These are phyloP conservation scores for Stentor coeruleus DNA, from an alignment of 73 alveolate species.

Conservation along the genomic window DNA sequence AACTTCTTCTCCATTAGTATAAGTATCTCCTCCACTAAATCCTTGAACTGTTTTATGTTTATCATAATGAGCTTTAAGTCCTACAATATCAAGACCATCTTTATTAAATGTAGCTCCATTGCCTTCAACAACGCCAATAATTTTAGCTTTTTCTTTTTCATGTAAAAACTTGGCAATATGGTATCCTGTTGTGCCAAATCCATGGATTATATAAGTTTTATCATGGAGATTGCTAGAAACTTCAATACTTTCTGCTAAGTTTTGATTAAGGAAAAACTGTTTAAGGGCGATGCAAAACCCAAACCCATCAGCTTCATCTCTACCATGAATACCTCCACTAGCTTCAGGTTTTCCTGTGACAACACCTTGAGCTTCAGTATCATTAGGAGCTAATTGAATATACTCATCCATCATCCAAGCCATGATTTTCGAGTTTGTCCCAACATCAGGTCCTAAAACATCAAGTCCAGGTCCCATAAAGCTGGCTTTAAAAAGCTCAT, in stretches of 20 bases:
- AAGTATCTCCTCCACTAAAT: constrained; percentile 60
- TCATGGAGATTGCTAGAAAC: constrained; percentile 28
- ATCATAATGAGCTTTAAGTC: constrained; percentile 44
- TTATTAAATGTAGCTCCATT: constrained; percentile 35
- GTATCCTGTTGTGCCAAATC: constrained; percentile 49
- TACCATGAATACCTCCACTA: constrained; percentile 58
- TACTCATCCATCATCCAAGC: constrained; percentile 66
- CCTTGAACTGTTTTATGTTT: constrained; percentile 74
- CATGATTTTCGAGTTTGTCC: constrained; percentile 49
- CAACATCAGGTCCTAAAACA: constrained; percentile 65
- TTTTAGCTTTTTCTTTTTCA: constrained; percentile 36
- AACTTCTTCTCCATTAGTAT: constrained; percentile 55
- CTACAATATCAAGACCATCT: constrained; percentile 43
- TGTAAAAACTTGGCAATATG: constrained; percentile 32
- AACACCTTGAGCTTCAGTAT: constrained; percentile 53
- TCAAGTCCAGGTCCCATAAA: constrained; percentile 60
- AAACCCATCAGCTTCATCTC: constrained; percentile 59
- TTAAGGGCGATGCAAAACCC: constrained; percentile 35
- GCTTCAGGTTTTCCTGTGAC: constrained; percentile 58
- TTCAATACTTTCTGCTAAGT: constrained; percentile 25
- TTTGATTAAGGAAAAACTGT: constrained; percentile 28
- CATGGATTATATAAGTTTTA: constrained; percentile 41
- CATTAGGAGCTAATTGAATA: constrained; percentile 43
- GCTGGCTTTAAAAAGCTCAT: constrained; percentile 53
- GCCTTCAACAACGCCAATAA: constrained; percentile 29